Evolutionary conservation across 306 rosid species (phyloP).

Genomic region (Medicago ruthenica): DNA sequence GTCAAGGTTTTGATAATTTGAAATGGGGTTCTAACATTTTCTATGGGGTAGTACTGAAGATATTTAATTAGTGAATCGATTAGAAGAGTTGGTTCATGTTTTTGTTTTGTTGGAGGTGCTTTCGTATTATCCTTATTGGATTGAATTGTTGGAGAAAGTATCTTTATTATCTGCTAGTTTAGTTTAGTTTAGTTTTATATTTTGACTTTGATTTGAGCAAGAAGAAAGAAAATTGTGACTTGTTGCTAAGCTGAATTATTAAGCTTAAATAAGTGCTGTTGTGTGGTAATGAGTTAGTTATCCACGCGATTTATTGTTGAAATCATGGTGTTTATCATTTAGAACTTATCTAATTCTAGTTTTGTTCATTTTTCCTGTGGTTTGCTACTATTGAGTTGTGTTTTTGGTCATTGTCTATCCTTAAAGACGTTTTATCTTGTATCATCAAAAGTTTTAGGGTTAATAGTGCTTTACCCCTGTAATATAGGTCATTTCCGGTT

Average conservation of each 20-base stretch:
- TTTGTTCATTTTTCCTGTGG: background rate
- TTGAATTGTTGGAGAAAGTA: slow-evolving; percentile 36
- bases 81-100: slow-evolving; percentile 25
- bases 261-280: slow-evolving; percentile 38
- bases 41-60: slow-evolving; percentile 35
- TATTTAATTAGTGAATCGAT: slow-evolving; percentile 23
- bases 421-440: no score
- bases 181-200: slow-evolving; percentile 20
- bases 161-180: slow-evolving; percentile 35
- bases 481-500: no score
- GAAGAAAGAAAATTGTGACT: slow-evolving; percentile 34
- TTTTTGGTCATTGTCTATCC: no score
- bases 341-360: slow-evolving; percentile 25
- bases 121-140: slow-evolving; percentile 23
- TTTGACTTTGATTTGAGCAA: slow-evolving; percentile 35
- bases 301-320: slow-evolving; percentile 21
- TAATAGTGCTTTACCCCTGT: no score
- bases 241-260: slow-evolving; percentile 39
- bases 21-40: slow-evolving; percentile 48
- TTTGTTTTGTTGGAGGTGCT: slow-evolving; percentile 18
- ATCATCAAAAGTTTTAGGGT: no score
- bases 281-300: slow-evolving; percentile 22
- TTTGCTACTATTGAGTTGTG: slow-evolving; percentile 18
- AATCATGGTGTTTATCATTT: slow-evolving; percentile 26
- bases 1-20: slow-evolving; percentile 13